Evolutionary conservation across 768 basidiomycete genomes (phyloP).

Genomic region (Rhizopogon sp.): DNA sequence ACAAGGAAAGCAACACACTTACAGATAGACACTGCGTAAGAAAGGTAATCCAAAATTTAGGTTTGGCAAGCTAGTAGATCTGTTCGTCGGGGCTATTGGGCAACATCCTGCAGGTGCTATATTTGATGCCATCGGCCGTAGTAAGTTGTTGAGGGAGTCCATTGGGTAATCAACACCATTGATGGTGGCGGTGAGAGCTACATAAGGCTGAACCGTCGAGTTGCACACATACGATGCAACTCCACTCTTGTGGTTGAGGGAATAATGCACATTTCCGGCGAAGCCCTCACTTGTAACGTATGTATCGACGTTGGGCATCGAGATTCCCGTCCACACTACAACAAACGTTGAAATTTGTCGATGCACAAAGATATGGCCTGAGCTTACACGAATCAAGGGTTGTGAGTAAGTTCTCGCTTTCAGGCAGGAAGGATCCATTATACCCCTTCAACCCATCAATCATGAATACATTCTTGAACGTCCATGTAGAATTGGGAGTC

Average conservation of each 20-base stretch:
- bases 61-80: not conserved
- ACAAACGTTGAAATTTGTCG: not conserved
- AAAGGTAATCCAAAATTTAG: constrained; percentile 5
- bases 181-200: constrained; percentile 17
- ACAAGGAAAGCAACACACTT: not conserved
- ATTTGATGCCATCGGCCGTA: constrained; percentile 7
- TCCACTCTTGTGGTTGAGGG: not conserved
- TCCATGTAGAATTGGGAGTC: constrained; percentile 13
- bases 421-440: constrained; percentile 21
- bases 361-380: not conserved
- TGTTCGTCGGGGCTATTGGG: not conserved
- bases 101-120: not conserved
- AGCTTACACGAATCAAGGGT: constrained; percentile 21
- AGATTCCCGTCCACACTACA: not conserved
- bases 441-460: constrained; percentile 27
- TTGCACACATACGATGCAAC: constrained; percentile 15
- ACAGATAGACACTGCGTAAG: constrained; percentile 9
- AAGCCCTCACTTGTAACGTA: not conserved
- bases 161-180: constrained; percentile 23
- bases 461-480: constrained; percentile 15
- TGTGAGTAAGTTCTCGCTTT: constrained; percentile 10
- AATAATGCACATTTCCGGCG: not conserved
- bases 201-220: constrained; percentile 9
- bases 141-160: constrained; percentile 13
- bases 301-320: not conserved